Evolutionary conservation across 139 green algal species (phyloP), one percentile per base, ranked within the genome.

Genomic region (Micractinium sp.): DNA sequence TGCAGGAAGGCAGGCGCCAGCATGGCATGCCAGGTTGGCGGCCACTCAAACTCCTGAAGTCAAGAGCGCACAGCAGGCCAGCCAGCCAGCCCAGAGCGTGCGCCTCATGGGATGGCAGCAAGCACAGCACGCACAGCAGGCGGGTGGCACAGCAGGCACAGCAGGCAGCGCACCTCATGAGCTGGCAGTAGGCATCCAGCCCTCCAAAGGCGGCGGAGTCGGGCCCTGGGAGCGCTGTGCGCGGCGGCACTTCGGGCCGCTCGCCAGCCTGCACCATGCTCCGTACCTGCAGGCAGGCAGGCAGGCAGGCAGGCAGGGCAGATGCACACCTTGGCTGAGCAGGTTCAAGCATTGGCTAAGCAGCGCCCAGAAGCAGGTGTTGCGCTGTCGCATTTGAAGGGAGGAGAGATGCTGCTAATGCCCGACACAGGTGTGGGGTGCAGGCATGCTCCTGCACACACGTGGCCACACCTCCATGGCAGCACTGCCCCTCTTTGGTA

Each of bases 171-270:
- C 71, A 77, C 71, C 71, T 38, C 5, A 85, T 73, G 13, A 85
- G 80, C 53, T 85, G 80, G 80, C 80, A 85, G 80, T 85, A 85
- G 29, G 19, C 53, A 27, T 85, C 80, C 80, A 85, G 53, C 0
- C 61, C 29, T 14, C 18, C 31, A 36, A 71, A 35, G 31, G 3
- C 39, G 53, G 23, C 47, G 1, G 27, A 16, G 3, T 85, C 80
- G 13, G 80, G 80, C 23, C 53, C 53, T 0, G 60, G 81, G 56
- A 86, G 60, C 3, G 19, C 19, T 31, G 69, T 60, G 2, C 12
- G 53, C 3, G 29, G 27, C n/a, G 60, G 81, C 35, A 86, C 29
- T 56, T 75, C 33, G 14, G 56, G 81, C 56, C 81, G n/a, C 39
- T 53, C 47, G 18, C 81, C 60, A 27, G 27, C 41, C 53, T 73